Evolutionary conservation across 495 filamentous ascomycete genomes (phyloP), one percentile per base, ranked within the genome.

Genomic region (Lophiotrema nucula): DNA sequence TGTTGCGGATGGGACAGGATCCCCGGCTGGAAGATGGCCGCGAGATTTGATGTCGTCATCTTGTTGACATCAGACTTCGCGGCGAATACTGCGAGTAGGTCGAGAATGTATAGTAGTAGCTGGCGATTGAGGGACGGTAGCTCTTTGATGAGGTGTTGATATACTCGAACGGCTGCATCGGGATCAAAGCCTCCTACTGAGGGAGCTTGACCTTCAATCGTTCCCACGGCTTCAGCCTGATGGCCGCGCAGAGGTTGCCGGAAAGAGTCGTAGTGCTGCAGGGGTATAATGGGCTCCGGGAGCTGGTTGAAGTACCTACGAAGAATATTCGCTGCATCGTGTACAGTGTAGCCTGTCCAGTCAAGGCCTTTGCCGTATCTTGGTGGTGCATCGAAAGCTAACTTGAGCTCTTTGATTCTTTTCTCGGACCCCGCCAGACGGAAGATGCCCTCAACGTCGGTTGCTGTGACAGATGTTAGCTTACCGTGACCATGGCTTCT

Each of bases 21-120:
- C 42, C 93, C 93, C 2, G 93, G 93, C 69, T 97, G 95, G 73
- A 99, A 99, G 64, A 99, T 97, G 33, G 93, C 92, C n/a, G 93
- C 87, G 12, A 99, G 74, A 68, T 99, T 99, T 60, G 83, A 84
- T 27, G 93, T 89, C 13, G 84, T 95, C 93, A 99, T 99, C 41
- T 91, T 84, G 70, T 99, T 99, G 52, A 90, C 82, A 56, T 99
- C 93, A 0, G 92, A 88, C 74, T 99, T 99, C 51, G 93, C 95
- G 13, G 95, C 91, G 65, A 99, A 99, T 13, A 99, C 93, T 11
- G 93, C 95, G 27, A 99, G 81, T n/a, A 99, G 80, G 73, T 99
- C 93, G 26, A 99, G 81, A 58, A 99, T 95, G 69, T 99, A 99
- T 21, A 99, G 81, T 22, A 99, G 83, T 12, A 99, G 73, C 72